Evolutionary conservation across 345 rosid species (phyloP).

Genomic region (Bruguiera gymnorhiza): DNA sequence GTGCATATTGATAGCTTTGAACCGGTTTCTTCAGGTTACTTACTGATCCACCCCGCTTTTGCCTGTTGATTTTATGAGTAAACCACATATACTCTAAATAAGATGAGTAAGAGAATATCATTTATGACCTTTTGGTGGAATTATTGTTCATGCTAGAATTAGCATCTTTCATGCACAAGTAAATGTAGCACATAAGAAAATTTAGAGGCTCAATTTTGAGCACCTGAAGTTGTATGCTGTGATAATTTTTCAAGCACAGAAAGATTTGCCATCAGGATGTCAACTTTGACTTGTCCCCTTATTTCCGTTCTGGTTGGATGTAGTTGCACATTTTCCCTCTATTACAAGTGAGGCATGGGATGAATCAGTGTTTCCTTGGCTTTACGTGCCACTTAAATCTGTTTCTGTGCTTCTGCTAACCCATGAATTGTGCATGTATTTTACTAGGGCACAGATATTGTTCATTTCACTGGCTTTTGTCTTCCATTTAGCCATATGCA

Average conservation of each 20-base stretch:
- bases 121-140: background rate
- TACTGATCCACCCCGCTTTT: background rate
- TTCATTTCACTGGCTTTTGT: background rate
- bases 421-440: background rate
- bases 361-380: background rate
- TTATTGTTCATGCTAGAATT: background rate
- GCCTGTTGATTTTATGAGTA: background rate
- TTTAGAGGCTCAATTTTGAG: no score
- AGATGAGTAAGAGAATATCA: background rate
- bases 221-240: background rate
- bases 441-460: background rate
- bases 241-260: background rate
- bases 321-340: background rate
- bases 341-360: background rate
- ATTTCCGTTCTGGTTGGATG: background rate
- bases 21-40: slow-evolving; percentile 86
- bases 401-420: background rate
- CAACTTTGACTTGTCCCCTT: background rate
- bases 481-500: background rate
- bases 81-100: background rate
- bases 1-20: slow-evolving; percentile 84
- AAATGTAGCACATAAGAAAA: no score
- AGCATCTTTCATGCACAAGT: background rate
- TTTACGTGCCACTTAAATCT: background rate
- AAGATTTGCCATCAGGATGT: background rate